Conservation (phyloP, 331 rosid species). For the Ulmus americana region DNA sequence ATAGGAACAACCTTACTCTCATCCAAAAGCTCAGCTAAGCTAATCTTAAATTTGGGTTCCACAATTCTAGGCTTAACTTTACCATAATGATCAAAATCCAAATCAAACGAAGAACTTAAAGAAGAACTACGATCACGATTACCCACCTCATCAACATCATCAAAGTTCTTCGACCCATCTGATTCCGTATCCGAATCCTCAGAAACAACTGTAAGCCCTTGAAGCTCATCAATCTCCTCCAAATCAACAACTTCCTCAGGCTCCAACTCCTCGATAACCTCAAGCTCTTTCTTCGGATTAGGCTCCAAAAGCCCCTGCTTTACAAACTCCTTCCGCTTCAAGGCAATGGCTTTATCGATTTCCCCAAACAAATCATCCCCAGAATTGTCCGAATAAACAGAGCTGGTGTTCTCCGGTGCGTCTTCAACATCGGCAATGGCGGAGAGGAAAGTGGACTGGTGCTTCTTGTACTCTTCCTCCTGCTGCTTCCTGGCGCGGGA, state of each 20-base stretch:
- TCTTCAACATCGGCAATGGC: conserved; percentile 81
- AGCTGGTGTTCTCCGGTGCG: conserved; percentile 35
- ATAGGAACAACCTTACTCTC: conserved; percentile 90
- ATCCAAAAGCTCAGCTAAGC: conserved; percentile 83
- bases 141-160: conserved; percentile 26
- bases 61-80: conserved; percentile 62
- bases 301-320: conserved; percentile 77
- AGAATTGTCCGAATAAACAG: conserved; percentile 20
- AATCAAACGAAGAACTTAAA: conserved; percentile 55
- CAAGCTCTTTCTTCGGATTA: conserved; percentile 52
- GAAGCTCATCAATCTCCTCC: conserved; percentile 71
- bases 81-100: conserved; percentile 73
- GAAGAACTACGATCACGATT: conserved; percentile 24
- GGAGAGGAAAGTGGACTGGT: conserved; percentile 71
- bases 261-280: conserved; percentile 44
- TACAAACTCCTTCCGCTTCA: conserved; percentile 84
- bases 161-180: conserved; percentile 27
- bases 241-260: conserved; percentile 68
- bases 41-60: conserved; percentile 75
- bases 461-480: conserved; percentile 60
- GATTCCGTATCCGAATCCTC: conserved; percentile 38
- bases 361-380: conserved; percentile 81
- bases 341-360: conserved; percentile 71
- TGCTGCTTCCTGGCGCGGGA: conserved; percentile 58
- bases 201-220: conserved; percentile 34